Conservation (phyloP, 164 flowering plant species). For the Vitis rotundifolia region DNA sequence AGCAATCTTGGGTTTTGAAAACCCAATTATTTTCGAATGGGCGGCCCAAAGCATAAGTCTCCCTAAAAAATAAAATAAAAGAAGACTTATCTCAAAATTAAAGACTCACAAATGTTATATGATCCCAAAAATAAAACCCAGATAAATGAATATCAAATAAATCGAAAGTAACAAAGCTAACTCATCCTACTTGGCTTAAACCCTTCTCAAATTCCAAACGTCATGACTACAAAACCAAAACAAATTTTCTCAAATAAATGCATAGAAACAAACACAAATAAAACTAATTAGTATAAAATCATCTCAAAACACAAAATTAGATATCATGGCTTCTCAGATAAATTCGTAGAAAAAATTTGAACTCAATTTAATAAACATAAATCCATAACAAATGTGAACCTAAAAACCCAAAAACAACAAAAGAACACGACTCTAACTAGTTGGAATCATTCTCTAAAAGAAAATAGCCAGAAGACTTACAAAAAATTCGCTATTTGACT, state of each 20-base stretch:
- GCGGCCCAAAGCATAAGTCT: no score
- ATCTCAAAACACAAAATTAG: neutral
- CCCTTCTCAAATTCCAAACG: neutral
- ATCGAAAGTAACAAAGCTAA: neutral
- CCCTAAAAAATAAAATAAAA: no score
- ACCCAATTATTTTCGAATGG: no score
- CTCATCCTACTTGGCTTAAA: no score
- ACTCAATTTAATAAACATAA: neutral
- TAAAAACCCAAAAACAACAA: neutral
- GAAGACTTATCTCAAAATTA: no score
- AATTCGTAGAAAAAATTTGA: neutral
- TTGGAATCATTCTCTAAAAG: neutral
- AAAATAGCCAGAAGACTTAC: neutral
- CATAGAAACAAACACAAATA: neutral
- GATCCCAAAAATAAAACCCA: neutral
- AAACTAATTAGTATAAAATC: neutral
- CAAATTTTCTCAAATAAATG: neutral
- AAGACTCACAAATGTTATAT: no score
- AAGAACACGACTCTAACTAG: neutral
- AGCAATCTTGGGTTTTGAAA: no score
- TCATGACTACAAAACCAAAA: neutral
- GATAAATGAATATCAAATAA: neutral
- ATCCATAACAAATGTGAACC: neutral
- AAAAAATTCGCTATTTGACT: neutral
- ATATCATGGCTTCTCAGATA: neutral